These are phyloP conservation scores for Solanum chiquidenum DNA, from an alignment of 257 asterid species.

Conservation along the genomic window DNA sequence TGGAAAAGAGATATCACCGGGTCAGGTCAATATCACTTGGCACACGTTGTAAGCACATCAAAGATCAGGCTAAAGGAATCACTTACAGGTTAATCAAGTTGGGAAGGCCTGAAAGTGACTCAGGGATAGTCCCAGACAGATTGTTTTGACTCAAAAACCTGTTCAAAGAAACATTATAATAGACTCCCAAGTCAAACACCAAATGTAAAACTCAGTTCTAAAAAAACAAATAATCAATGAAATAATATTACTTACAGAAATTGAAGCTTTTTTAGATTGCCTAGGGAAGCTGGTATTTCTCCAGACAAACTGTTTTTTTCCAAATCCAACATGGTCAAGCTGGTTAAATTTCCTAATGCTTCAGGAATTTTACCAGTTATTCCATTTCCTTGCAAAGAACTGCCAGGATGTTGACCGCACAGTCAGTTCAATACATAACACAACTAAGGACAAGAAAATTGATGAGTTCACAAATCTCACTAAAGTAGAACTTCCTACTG, in stretches of 20 bases:
- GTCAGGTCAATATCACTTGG: background rate
- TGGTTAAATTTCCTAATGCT: slow-evolving; percentile 68
- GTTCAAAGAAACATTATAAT: background rate
- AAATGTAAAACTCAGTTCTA: background rate
- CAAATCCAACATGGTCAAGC: slow-evolving; percentile 78
- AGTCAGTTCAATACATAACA: background rate
- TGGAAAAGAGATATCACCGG: slow-evolving; percentile 16
- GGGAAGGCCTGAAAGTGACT: slow-evolving; percentile 55
- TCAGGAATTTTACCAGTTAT: slow-evolving; percentile 72
- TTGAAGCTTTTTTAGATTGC: slow-evolving; percentile 60
- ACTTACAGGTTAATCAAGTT: slow-evolving; percentile 58
- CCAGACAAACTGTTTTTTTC: slow-evolving; percentile 65
- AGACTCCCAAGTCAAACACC: background rate
- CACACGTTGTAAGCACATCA: background rate
- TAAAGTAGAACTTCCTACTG: background rate
- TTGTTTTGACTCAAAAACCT: slow-evolving; percentile 77
- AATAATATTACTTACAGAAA: slow-evolving; percentile 51
- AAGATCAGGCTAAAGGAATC: background rate
- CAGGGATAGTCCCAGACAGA: slow-evolving; percentile 70
- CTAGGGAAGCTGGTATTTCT: slow-evolving; percentile 72
- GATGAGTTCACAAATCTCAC: background rate
- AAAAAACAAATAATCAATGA: background rate
- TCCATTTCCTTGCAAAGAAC: slow-evolving; percentile 84
- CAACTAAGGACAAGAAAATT: background rate
- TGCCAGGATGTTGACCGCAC: slow-evolving; percentile 13